Conservation (phyloP, 352 stramenopile species). For the Saprolegnia diclina region DNA sequence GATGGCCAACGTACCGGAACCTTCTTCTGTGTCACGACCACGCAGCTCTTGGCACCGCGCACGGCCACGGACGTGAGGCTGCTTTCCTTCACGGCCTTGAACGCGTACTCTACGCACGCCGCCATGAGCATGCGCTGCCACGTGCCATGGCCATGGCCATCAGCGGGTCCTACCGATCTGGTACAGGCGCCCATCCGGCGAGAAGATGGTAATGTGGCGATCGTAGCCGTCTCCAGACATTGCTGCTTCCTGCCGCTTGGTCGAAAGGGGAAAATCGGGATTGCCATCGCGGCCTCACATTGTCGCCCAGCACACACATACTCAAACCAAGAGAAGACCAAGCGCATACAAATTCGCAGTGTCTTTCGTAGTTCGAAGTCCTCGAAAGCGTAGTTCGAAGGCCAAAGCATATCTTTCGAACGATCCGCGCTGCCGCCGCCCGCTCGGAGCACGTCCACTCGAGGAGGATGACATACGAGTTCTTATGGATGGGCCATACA, state of each 20-base stretch:
- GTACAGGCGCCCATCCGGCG: conserved; percentile 96
- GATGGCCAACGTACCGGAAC: conserved; percentile 70
- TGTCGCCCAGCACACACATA: conserved; percentile 1
- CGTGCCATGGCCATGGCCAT: neutral
- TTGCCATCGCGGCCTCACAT: conserved; percentile 19
- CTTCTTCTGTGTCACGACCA: conserved; percentile 99
- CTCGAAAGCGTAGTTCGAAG: conserved; percentile 12
- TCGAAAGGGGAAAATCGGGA: conserved; percentile 19
- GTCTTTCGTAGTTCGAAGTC: conserved; percentile 5
- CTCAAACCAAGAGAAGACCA: conserved; percentile 19
- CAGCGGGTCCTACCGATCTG: conserved; percentile 83
- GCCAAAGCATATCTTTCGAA: conserved; percentile 3
- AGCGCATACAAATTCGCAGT: neutral
- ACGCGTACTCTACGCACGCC: conserved; percentile 92
- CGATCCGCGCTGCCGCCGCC: neutral
- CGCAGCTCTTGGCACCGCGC: conserved; percentile 88
- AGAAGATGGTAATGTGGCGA: conserved; percentile 98
- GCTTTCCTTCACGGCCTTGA: conserved; percentile 93
- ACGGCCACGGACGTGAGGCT: conserved; percentile 96
- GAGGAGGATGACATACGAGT: too few relatives aligned
- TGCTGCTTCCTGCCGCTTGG: neutral
- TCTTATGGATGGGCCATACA: too few relatives aligned
- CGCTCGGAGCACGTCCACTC: too few relatives aligned
- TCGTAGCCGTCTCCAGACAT: conserved; percentile 89
- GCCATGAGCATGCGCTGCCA: neutral